Evolutionary conservation across 768 basidiomycete genomes (phyloP), one percentile per base, ranked within the genome.

Genomic region (Solioccasus polychromus): DNA sequence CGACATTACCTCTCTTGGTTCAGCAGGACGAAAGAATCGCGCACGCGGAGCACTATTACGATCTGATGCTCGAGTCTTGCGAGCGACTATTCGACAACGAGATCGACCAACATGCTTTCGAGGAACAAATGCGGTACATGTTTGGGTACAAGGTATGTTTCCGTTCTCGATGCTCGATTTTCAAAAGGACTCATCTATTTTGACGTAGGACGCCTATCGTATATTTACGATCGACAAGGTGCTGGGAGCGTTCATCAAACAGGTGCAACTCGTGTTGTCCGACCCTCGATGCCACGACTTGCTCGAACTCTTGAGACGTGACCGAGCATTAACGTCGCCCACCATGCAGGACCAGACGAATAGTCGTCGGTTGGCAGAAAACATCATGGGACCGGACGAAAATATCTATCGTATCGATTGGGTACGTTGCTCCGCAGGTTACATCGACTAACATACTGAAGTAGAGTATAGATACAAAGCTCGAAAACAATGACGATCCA

Each of bases 151-250:
- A 81, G 73, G 92, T 86, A 28, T 23, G 62, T 50, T 44, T 36
- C 11, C 8, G 14, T 15, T 15, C 1, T n/a, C 12, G 19, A 30
- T 28, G n/a, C 30, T 12, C 10, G n/a, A 8, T 20, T 28, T 35
- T 18, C 24, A 30, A 35, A 12, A 3, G 5, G 4, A 11, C 57
- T 60, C 31, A 52, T 22, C 6, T 8, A 17, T n/a, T n/a, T 32
- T 6, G 5, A 32, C 15, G 8, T 50, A 87, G 85, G 73, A 88
- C 22, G 83, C 83, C 0, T 97, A 91, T 65, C 86, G 85, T 60
- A 79, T 92, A 58, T 99, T 96, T 66, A 97, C 95, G 0, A 73
- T 96, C 20, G 95, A 99, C 69, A 93, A 96, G 65, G 74, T 97
- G 28, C 77, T 97, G 34, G 88, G 87, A 2, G 75, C 82, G 2